Base-by-base conservation (phyloP, 1,284 basidiomycete species). In the Leccinum subspadiceum region DNA sequence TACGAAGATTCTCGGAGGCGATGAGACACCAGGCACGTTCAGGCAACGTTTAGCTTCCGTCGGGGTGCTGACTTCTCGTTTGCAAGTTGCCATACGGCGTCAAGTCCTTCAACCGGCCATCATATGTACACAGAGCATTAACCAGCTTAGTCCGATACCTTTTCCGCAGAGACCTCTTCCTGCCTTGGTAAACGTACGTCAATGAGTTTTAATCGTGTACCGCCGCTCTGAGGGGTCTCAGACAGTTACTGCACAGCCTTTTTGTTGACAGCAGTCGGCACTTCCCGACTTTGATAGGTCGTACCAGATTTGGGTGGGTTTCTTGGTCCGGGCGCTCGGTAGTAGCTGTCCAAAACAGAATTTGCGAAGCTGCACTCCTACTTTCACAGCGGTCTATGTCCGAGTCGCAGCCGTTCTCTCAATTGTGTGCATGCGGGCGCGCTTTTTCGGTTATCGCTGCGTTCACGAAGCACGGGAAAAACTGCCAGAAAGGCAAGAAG, bases 101-200 rank as follows among this genome's bases (percentile, higher is more conserved):
- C 76, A 79, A 59, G 79, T 75, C n/a, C 75, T 88, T 15, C 85
- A 85, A 58, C 73, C 86, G 13, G 80, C 81, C 3, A 71, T 88
- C 44, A 77, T 79, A 17, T 85, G 82, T 62, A 78, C 82, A 65
- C 83, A 84, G 59, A 79, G 83, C 5, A 76, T 87, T 54, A 78
- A 75, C 41, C 85, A 89, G 62, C 76, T 85, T 13, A 89, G 86
- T 64, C 84, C 85, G 87, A 6, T 89, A 88, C 68, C 84, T 89
- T 54, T 77, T 89, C 13, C 80, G 83, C 12, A 75, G 75, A 52
- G 82, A 88, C 67, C 72, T 88, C 22, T 83, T 64, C 80, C 84
- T 2, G 76, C 80, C 1, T 78, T 87, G n/a, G 70, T 75, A 10
- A 73, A 76, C 26, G 86, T 83, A 56, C 54, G 81, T 61, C 22